phyloP scores from a whole-genome alignment of 208 protist species.

The Leishmania tarentolae region DNA sequence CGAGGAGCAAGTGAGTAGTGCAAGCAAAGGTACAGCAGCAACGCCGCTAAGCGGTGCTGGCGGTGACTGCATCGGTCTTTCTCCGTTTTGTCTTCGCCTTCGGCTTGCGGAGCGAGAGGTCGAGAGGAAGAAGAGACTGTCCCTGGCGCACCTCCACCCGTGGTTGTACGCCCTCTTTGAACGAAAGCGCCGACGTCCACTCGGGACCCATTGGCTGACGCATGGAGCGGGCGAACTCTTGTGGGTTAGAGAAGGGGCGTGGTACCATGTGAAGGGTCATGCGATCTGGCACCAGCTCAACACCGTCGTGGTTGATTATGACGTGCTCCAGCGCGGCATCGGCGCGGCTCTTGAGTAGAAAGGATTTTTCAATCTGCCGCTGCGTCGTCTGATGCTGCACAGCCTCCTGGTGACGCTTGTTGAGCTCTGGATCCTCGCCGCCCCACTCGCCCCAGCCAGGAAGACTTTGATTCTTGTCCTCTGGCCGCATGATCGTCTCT shows the following conservation, averaged over 20 bases:
- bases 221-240: conserved; percentile 91
- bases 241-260: conserved; percentile 86
- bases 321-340: conserved; percentile 90
- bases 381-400: conserved; percentile 54
- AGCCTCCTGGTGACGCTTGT: conserved; percentile 72
- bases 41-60: not conserved
- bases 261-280: conserved; percentile 93
- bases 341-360: conserved; percentile 81
- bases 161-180: conserved; percentile 85
- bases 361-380: conserved; percentile 73
- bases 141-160: conserved; percentile 86
- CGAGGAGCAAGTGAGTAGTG: not conserved
- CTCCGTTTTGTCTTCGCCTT: conserved; percentile 80
- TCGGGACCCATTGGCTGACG: conserved; percentile 88
- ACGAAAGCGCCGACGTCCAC: conserved; percentile 83
- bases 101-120: conserved; percentile 65
- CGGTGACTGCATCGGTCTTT: conserved; percentile 37
- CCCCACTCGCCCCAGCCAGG: conserved; percentile 95
- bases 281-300: conserved; percentile 88
- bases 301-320: conserved; percentile 94
- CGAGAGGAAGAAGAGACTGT: conserved; percentile 72
- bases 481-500: conserved; percentile 81
- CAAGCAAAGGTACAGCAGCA: not conserved
- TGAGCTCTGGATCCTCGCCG: conserved; percentile 79
- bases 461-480: conserved; percentile 84